A percentile compares a stretch with the other conserved stretches of the same genome.
These are phyloP conservation scores for Rutstroemia sp. DNA, from an alignment of 2,329 filamentous ascomycete genomes.

Conservation along the genomic window DNA sequence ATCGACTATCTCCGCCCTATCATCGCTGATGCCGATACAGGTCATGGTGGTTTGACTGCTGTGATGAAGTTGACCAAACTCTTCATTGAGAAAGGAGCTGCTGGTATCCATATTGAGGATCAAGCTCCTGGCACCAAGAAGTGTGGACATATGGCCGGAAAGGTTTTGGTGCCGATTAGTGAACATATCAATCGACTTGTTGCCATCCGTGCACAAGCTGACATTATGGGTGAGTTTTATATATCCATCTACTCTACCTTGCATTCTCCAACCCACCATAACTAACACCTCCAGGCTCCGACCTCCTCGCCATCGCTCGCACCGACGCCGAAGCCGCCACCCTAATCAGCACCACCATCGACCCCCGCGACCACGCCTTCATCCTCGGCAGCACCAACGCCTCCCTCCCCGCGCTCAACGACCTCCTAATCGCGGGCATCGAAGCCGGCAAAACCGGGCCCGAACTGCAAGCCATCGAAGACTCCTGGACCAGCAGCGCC, in stretches of 20 bases:
- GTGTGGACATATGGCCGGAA: constrained; percentile 98
- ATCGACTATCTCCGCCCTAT: constrained; percentile 94
- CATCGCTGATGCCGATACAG: constrained; percentile 93
- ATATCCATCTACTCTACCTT: no score
- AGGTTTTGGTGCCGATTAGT: constrained; percentile 91
- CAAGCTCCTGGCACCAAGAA: constrained; percentile 98
- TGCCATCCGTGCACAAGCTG: constrained; percentile 92
- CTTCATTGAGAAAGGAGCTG: constrained; percentile 92
- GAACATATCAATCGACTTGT: constrained; percentile 98
- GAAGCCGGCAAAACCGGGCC: constrained; percentile 70
- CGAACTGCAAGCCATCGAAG: constrained; percentile 85
- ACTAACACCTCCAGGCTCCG: constrained; percentile 46
- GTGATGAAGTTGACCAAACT: constrained; percentile 99
- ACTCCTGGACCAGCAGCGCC: constrained; percentile 74
- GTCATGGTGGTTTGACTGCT: constrained; percentile 93
- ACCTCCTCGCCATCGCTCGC: constrained; percentile 84
- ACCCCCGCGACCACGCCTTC: constrained; percentile 90
- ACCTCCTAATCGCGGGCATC: constrained; percentile 86
- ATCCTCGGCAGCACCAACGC: constrained; percentile 87
- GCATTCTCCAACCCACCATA: no score
- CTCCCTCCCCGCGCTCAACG: constrained; percentile 72
- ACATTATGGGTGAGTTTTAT: constrained; percentile 74
- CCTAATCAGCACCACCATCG: constrained; percentile 92
- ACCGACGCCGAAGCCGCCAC: constrained; percentile 98
- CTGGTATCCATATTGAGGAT: constrained; percentile 97